Evolutionary conservation across 306 rosid species (phyloP).

Genomic region (Nissolia schottii): DNA sequence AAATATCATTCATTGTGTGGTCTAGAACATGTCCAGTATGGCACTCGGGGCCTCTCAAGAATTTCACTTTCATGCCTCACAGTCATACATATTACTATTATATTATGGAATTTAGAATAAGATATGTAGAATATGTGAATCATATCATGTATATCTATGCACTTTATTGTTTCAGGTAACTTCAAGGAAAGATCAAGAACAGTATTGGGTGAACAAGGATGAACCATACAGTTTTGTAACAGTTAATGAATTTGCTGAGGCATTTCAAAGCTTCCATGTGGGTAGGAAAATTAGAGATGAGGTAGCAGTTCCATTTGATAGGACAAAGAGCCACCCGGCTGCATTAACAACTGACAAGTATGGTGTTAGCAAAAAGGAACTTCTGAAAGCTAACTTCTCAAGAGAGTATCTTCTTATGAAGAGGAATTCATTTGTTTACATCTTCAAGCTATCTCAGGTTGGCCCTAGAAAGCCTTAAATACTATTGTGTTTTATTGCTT

Average conservation of each 20-base stretch:
- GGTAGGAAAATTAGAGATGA: constrained; percentile 33
- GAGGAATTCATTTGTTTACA: constrained; percentile 38
- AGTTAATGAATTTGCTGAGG: constrained; percentile 36
- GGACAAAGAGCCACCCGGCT: constrained; percentile 39
- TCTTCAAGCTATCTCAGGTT: constrained; percentile 40
- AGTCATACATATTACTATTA: background rate
- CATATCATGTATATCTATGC: background rate
- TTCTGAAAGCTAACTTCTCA: constrained; percentile 42
- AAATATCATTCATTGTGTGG: too few species aligned
- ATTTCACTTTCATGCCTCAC: too few species aligned
- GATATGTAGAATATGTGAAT: background rate
- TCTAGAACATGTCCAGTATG: too few species aligned
- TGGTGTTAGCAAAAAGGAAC: constrained; percentile 32
- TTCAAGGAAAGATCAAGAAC: constrained; percentile 45
- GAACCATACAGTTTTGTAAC: constrained; percentile 34
- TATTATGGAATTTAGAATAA: background rate
- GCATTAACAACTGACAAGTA: constrained; percentile 34
- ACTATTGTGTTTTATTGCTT: background rate
- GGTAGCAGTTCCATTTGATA: constrained; percentile 38
- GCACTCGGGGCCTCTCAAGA: too few species aligned
- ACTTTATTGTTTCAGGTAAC: constrained; percentile 30
- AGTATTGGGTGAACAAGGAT: constrained; percentile 36
- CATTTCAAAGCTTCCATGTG: constrained; percentile 36
- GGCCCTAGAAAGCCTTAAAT: background rate
- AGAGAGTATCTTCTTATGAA: constrained; percentile 45